Base-by-base conservation (phyloP, 2,329 filamentous ascomycete genomes). In the Pyricularia pennisetigena region DNA sequence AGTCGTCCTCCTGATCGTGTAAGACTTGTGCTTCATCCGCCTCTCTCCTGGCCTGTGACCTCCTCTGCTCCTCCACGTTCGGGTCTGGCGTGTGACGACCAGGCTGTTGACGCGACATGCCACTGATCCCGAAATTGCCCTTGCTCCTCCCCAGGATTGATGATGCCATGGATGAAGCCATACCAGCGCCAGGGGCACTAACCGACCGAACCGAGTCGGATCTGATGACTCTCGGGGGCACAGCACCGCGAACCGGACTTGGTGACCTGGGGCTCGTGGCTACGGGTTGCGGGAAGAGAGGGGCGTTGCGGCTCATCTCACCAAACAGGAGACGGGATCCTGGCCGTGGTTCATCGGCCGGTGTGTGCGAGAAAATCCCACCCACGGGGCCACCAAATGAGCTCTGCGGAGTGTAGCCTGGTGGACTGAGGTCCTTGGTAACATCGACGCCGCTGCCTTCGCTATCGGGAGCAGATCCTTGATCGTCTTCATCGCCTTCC, bases 261-360 rank as follows among this genome's bases (percentile, higher is more conserved):
- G 91, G 90, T 10, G 90, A 92, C 49, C 90, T 86, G 64, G 90
- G 89, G 71, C 86, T 89, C n/a, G 81, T 79, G 24, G 79, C 80
- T 41, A 77, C 82, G 28, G 85, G 80, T 41, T 84, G 85, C 10
- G 86, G 79, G 68, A 91, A 85, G 28, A 83, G 70, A 0, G 86
- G 85, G 23, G 80, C 81, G 59, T 80, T 82, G 57, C 80, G 80
- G 68, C 77, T 77, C 57, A 87, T 74, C 69, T 88, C 84, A 9
- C 85, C 86, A 75, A 88, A 89, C 5, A 88, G 75, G 3, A 61
- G 66, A 16, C 66, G 66, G 24, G 30, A 57, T 23, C 57, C 66
- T 29, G 66, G 66, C 32, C 57, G 30, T 24, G 30, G 59, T 20
- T 2, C 79, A 6, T 81, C 79, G 66, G 79, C 80, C 16, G 80